Evolutionary conservation across 495 filamentous ascomycete genomes (phyloP).

Genomic region (Pseudevernia furfuracea): DNA sequence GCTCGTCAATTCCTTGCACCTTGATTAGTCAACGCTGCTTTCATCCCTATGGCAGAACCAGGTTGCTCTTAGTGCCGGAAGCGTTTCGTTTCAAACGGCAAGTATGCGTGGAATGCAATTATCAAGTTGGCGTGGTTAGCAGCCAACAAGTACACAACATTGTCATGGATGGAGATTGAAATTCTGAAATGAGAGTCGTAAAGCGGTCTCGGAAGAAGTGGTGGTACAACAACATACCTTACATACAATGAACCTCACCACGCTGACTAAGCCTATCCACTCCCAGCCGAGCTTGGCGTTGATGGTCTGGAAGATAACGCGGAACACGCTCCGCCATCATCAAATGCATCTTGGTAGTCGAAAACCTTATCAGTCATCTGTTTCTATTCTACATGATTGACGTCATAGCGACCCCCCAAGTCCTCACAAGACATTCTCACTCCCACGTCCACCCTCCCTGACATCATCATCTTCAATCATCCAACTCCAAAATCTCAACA

Average conservation of each 20-base stretch:
- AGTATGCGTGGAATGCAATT: neutral
- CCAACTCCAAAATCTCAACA: neutral
- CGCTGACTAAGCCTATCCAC: neutral
- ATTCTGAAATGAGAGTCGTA: too few species aligned
- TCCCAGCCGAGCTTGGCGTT: too few species aligned
- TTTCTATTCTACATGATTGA: neutral
- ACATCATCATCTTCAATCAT: neutral
- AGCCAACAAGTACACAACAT: too few species aligned
- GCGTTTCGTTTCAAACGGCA: neutral
- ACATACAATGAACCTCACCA: neutral
- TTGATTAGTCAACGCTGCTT: neutral
- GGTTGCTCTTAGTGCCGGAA: neutral
- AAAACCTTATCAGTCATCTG: conserved; percentile 3
- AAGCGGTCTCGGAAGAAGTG: neutral
- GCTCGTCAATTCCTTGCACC: neutral
- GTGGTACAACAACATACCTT: neutral
- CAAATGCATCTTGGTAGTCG: neutral
- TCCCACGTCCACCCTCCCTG: neutral
- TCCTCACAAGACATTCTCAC: neutral
- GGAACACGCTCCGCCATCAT: neutral
- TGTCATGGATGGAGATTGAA: too few species aligned
- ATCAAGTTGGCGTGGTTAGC: neutral
- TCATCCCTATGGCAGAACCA: neutral
- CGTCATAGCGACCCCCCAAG: conserved; percentile 6
- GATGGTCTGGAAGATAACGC: neutral